Base-by-base conservation (phyloP, 139 green algal genomes). In the Picochlorum sp. region DNA sequence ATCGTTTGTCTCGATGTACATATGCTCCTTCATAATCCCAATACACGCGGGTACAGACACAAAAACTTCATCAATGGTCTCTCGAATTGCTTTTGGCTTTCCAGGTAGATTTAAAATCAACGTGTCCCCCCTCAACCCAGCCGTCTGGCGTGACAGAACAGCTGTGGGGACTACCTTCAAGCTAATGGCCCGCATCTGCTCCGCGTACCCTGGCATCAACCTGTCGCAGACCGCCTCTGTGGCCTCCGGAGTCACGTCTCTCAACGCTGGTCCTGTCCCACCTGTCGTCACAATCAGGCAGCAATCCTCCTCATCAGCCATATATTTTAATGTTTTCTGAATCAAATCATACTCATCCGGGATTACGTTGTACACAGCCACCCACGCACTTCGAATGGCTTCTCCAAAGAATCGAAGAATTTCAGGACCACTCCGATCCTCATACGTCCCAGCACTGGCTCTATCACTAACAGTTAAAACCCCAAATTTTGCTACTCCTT, bases 51-150 rank as follows among this genome's bases (percentile, higher is more conserved):
- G 90, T 23, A 97, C 86, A 23, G 86, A 90, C 16, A 67, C 57
- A 70, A 96, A 96, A 8, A 96, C 58, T 78, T 94, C 90, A 66
- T 95, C 90, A 57, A 97, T 86, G 0, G 87, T 96, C 57, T 95
- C 89, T 1, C 90, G 66, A 32, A 97, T 96, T n/a, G 85, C 85
- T 70, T 93, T 93, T 34, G 90, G 90, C 66, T 94, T 95, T 16
- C 90, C 90, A 34, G 88, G 90, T 34, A 96, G 69, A 77, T 96
- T 97, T 47, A 97, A 77, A 62, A 97, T 83, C 6, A 97, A 77
- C 1, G 79, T 65, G 51, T 82, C 83, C 8, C 84, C 85, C 1
- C 89, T 71, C n/a, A 95, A 72, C 9, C 89, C 90, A 23, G 90
- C 90, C 38, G 88, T 95, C 71, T 97, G 90, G 2, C 90, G 72